A percentile compares a stretch with the other conserved stretches of the same genome.
Evolutionary conservation across 2,329 filamentous ascomycete genomes (phyloP).

Genomic region (Penicillium sp.): DNA sequence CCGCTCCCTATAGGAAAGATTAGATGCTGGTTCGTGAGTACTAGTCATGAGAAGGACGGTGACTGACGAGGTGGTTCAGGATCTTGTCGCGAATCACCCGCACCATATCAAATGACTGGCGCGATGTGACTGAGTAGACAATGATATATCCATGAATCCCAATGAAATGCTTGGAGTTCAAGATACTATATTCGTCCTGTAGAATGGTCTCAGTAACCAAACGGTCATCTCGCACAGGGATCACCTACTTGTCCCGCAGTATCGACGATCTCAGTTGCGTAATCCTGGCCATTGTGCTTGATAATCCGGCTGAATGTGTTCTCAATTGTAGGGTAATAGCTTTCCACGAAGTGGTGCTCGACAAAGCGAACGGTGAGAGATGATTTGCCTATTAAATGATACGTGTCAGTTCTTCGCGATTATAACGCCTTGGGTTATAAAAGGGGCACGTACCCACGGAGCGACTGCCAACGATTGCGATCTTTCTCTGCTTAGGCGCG

Average conservation of each 20-base stretch:
- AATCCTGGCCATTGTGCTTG: conserved; percentile 89
- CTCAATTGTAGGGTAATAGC: conserved; percentile 98
- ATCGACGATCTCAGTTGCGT: conserved; percentile 94
- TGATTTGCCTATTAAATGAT: conserved; percentile 74
- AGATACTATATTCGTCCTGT: conserved; percentile 95
- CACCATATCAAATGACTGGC: conserved; percentile 96
- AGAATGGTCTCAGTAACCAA: conserved; percentile 19
- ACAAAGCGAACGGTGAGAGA: conserved; percentile 96
- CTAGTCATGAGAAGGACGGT: background rate
- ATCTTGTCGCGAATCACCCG: conserved; percentile 96
- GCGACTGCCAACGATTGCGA: conserved; percentile 91
- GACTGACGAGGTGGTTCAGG: conserved; percentile 81
- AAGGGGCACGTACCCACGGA: conserved; percentile 68
- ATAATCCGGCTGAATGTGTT: conserved; percentile 98
- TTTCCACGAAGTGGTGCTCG: conserved; percentile 97
- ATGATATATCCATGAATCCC: conserved; percentile 99
- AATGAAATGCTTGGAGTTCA: conserved; percentile 98
- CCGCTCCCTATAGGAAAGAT: conserved; percentile 66
- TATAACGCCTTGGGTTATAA: background rate
- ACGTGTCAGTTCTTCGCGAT: conserved; percentile 3
- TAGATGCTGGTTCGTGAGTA: background rate
- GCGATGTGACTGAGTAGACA: conserved; percentile 93
- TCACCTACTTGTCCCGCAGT: conserved; percentile 81
- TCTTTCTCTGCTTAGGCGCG: conserved; percentile 83
- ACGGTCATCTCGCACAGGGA: background rate